These are phyloP conservation scores for Pisolithus microcarpus DNA, from an alignment of 768 basidiomycete genomes.

Conservation along the genomic window DNA sequence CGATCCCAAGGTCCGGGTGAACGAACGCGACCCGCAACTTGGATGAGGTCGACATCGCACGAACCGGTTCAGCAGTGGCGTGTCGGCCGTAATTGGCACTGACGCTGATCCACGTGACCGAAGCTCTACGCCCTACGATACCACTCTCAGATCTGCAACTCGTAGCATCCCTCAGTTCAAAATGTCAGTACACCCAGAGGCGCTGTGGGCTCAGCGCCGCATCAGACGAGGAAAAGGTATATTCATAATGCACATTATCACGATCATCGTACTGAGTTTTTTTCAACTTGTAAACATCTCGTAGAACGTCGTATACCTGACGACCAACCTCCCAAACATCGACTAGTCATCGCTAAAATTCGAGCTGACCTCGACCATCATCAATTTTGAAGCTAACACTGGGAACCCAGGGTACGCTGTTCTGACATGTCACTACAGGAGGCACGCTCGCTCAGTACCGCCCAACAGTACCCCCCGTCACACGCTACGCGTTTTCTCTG, in stretches of 20 bases:
- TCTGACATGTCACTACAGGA: background rate
- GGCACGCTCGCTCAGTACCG: constrained; percentile 22
- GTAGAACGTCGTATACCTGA: constrained; percentile 85
- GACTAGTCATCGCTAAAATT: constrained; percentile 47
- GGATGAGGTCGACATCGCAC: background rate
- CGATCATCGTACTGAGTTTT: background rate
- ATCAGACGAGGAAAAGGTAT: constrained; percentile 61
- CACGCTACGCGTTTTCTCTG: constrained; percentile 67
- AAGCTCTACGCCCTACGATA: too few species aligned
- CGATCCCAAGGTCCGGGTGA: constrained; percentile 93
- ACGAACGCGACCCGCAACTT: constrained; percentile 68
- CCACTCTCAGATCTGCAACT: too few species aligned
- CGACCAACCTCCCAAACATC: constrained; percentile 78
- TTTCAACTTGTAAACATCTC: background rate
- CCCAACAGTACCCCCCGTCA: constrained; percentile 28
- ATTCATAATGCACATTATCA: constrained; percentile 1
- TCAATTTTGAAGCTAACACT: constrained; percentile 61
- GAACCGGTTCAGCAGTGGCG: too few species aligned
- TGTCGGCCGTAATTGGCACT: too few species aligned
- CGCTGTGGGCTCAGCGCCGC: constrained; percentile 89
- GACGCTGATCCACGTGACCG: too few species aligned
- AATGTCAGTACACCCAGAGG: constrained; percentile 68
- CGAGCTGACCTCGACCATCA: constrained; percentile 44
- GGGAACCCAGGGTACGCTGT: constrained; percentile 31
- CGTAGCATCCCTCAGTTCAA: background rate